phyloP scores from a whole-genome alignment of 2,329 filamentous ascomycete genomes.

The Penicillium sp. region DNA sequence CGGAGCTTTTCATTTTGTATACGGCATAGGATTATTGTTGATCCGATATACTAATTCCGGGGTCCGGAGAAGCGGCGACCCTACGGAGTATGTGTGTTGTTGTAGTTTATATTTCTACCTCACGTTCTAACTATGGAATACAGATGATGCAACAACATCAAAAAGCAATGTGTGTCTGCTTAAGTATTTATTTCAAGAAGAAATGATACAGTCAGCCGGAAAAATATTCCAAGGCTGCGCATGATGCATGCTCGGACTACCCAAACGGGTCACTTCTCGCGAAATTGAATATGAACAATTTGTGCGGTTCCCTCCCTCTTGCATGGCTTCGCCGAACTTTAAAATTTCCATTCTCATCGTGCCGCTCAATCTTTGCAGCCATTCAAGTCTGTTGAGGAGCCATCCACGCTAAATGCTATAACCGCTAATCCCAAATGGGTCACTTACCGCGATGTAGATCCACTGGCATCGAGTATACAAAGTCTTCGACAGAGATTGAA shows the following conservation, averaged over 20 bases:
- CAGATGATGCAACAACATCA: background rate
- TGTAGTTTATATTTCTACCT: background rate
- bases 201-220: background rate
- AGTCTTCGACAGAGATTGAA: background rate
- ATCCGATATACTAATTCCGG: constrained; percentile 21
- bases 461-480: background rate
- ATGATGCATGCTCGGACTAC: background rate
- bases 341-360: background rate
- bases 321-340: background rate
- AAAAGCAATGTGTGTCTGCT: background rate
- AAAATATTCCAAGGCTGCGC: too few species aligned
- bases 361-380: background rate
- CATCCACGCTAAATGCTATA: background rate
- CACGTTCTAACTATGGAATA: background rate
- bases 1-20: constrained; percentile 32
- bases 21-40: constrained; percentile 22
- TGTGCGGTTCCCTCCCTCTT: background rate
- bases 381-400: background rate
- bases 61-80: constrained; percentile 15
- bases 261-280: constrained; percentile 20
- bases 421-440: background rate
- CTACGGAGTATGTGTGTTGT: background rate
- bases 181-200: background rate
- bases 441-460: constrained; percentile 1
- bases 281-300: constrained; percentile 15